Evolutionary conservation across 305 asterid genomes (phyloP).

Genomic region (Fraxinus sp.): DNA sequence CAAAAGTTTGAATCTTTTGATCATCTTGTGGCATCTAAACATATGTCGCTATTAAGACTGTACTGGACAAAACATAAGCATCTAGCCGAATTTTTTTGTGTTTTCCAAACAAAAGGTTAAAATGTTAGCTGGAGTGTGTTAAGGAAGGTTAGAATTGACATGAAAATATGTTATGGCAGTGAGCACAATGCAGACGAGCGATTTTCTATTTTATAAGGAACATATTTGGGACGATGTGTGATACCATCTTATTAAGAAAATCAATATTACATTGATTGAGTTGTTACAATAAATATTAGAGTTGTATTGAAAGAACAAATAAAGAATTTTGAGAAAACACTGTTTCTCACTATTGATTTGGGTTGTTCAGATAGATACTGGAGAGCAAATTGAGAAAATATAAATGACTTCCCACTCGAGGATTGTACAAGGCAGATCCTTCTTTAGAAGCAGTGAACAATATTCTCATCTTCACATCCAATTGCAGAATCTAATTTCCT

Average conservation of each 20-base stretch:
- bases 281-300: not conserved
- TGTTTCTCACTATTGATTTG: not conserved
- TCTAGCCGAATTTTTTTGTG: not conserved
- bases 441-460: not conserved
- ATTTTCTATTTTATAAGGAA: not conserved
- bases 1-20: constrained; percentile 6
- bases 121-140: not conserved
- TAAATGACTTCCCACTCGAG: not conserved
- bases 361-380: not conserved
- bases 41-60: not conserved
- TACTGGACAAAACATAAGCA: not conserved
- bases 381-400: not conserved
- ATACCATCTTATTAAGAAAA: not conserved
- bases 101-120: not conserved
- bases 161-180: not conserved
- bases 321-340: not conserved
- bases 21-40: constrained; percentile 5
- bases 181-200: not conserved
- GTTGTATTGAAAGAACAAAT: not conserved
- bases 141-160: not conserved
- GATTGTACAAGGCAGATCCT: not conserved
- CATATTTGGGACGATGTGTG: not conserved
- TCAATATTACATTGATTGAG: not conserved
- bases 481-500: not conserved
- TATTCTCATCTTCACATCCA: not conserved